A percentile compares a stretch with the other conserved stretches of the same genome.
Evolutionary conservation across 2,329 filamentous ascomycete genomes (phyloP).

Genomic region (Talaromyces sp.): DNA sequence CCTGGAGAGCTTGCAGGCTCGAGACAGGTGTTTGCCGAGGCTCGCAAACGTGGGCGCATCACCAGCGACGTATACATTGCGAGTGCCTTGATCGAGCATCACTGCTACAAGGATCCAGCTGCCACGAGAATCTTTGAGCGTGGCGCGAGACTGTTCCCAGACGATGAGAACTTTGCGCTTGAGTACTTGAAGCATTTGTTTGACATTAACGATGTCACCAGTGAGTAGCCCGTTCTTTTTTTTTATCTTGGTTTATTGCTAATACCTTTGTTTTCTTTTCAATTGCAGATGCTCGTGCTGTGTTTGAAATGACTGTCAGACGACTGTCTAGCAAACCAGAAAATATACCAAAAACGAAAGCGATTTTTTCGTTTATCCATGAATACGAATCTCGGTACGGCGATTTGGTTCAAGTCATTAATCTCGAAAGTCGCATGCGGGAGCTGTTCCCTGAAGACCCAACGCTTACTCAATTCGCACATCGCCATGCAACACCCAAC

Average conservation of each 20-base stretch:
- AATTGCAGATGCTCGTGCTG: slow-evolving; percentile 74
- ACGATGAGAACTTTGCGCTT: slow-evolving; percentile 87
- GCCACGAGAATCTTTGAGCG: slow-evolving; percentile 95
- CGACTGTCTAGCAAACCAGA: slow-evolving; percentile 74
- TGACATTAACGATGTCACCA: slow-evolving; percentile 86
- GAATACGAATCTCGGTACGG: slow-evolving; percentile 93
- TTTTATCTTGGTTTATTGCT: slow-evolving; percentile 14
- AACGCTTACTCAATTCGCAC: slow-evolving; percentile 67
- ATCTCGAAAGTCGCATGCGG: slow-evolving; percentile 86
- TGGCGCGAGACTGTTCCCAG: slow-evolving; percentile 86
- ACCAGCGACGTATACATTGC: slow-evolving; percentile 95
- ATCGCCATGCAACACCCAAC: slow-evolving; percentile 65
- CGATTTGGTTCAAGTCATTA: slow-evolving; percentile 83
- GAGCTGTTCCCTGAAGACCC: slow-evolving; percentile 91
- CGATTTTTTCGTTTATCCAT: slow-evolving; percentile 87
- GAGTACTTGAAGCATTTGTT: slow-evolving; percentile 96
- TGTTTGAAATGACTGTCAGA: slow-evolving; percentile 91
- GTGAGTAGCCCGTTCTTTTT: slow-evolving; percentile 51
- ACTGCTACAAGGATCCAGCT: slow-evolving; percentile 90
- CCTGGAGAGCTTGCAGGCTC: slow-evolving; percentile 70
- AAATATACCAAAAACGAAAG: slow-evolving; percentile 68
- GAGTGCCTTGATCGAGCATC: slow-evolving; percentile 86
- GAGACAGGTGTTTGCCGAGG: slow-evolving; percentile 83
- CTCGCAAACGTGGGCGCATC: slow-evolving; percentile 77
- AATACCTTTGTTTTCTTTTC: background rate